phyloP scores from a whole-genome alignment of 192 early-diverging fungal genomes.

The Coemansia aciculifera region DNA sequence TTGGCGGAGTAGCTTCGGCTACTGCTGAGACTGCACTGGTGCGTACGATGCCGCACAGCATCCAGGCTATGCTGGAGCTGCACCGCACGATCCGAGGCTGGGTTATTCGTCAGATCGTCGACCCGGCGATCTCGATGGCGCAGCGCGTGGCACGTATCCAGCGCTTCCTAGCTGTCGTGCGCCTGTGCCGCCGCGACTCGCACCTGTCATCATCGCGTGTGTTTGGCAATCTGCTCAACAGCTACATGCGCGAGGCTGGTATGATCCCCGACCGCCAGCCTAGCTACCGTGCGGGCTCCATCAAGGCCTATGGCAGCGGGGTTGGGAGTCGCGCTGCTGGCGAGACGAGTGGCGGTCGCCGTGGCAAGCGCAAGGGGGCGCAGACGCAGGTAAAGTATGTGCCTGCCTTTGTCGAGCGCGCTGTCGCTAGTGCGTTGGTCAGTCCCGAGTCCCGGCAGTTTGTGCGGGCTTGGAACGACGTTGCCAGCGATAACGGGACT shows the following conservation, averaged over 20 bases:
- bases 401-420: constrained; percentile 71
- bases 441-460: constrained; percentile 70
- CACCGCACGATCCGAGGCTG: constrained; percentile 70
- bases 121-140: constrained; percentile 48
- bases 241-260: constrained; percentile 53
- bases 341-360: constrained; percentile 23
- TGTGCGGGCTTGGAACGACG: constrained; percentile 64
- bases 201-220: constrained; percentile 41
- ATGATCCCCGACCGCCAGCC: constrained; percentile 55
- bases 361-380: constrained; percentile 37
- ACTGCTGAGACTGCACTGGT: constrained; percentile 58
- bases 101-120: constrained; percentile 63
- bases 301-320: constrained; percentile 19
- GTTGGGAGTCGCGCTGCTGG: constrained; percentile 25
- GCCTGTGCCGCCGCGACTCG: constrained; percentile 56
- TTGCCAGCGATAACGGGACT: constrained; percentile 54
- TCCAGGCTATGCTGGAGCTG: constrained; percentile 65
- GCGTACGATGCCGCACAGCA: constrained; percentile 62
- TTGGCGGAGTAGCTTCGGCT: constrained; percentile 20
- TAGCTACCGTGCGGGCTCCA: constrained; percentile 39
- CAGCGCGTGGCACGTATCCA: constrained; percentile 61
- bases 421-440: constrained; percentile 66
- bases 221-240: constrained; percentile 50
- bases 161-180: constrained; percentile 62
- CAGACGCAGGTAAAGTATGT: constrained; percentile 54